phyloP scores from a whole-genome alignment of 148 eudicot species.

The Arctostaphylos glauca region DNA sequence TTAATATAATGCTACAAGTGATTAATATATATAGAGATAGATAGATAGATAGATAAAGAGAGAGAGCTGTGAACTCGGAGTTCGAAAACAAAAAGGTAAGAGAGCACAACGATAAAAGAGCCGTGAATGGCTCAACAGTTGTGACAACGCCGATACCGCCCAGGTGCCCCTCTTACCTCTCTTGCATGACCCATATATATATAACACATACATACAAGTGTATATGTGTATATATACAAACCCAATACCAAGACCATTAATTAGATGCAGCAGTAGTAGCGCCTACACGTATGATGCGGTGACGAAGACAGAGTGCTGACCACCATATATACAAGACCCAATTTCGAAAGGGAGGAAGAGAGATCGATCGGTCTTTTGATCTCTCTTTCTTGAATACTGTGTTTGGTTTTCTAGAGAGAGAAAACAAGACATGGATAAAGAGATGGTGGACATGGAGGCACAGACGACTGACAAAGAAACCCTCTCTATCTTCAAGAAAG shows the following conservation, averaged over 20 bases:
- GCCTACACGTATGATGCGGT: neutral
- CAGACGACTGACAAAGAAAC: slow-evolving; percentile 5
- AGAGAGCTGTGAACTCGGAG: neutral
- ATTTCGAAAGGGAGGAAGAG: neutral
- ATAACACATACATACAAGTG: neutral
- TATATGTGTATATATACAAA: neutral
- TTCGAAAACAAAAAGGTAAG: neutral
- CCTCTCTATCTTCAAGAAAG: slow-evolving; percentile 9
- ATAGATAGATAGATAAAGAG: neutral
- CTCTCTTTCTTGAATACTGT: neutral
- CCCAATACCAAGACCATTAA: neutral
- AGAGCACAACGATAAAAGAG: slow-evolving; percentile 2
- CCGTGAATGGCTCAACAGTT: slow-evolving; percentile 8
- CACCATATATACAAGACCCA: neutral
- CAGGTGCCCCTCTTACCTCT: slow-evolving; percentile 7
- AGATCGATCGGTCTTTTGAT: neutral
- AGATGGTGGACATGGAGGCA: slow-evolving; percentile 18
- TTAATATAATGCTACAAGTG: no score
- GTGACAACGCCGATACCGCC: neutral
- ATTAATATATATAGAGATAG: neutral
- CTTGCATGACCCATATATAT: neutral
- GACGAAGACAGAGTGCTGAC: neutral
- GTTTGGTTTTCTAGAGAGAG: neutral
- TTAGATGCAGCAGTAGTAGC: neutral
- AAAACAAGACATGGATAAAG: neutral